Percentiles rank a stretch among this genome's conserved stretches.
phyloP scores from a whole-genome alignment of 2,329 filamentous ascomycete species.

The Apiospora saccharicola region DNA sequence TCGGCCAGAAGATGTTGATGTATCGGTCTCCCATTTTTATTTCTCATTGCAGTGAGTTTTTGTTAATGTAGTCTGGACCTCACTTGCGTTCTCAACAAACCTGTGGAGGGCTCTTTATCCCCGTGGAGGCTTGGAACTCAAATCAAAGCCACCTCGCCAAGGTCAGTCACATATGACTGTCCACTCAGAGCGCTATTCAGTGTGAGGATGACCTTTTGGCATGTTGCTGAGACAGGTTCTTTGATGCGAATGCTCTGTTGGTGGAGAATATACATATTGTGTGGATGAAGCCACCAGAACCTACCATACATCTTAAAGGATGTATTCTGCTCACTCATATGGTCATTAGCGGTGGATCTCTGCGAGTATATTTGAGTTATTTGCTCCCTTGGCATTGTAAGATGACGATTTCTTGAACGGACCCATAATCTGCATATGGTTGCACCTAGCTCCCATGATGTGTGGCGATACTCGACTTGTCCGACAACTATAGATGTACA shows the following conservation, averaged over 20 bases:
- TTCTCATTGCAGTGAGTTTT: not conserved
- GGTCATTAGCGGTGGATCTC: not conserved
- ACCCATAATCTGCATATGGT: not conserved
- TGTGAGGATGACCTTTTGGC: not conserved
- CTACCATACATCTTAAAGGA: not conserved
- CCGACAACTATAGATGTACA: not conserved
- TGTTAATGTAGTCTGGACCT: not conserved
- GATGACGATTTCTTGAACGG: not conserved
- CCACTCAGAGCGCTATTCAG: not conserved
- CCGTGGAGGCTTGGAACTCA: not conserved
- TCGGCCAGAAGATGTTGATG: not conserved
- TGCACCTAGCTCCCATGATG: not conserved
- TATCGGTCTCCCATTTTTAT: not conserved
- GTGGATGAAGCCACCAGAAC: not conserved
- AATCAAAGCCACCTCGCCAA: not conserved
- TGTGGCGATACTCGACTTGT: too few species aligned
- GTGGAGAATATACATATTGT: not conserved
- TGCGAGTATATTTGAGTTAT: not conserved
- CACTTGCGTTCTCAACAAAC: not conserved
- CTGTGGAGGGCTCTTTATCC: not conserved
- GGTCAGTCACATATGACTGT: not conserved
- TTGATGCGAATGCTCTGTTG: not conserved
- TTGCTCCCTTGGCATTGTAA: not conserved
- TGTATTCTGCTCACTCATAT: not conserved
- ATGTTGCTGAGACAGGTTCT: not conserved